Evolutionary conservation across 2,329 filamentous ascomycete species (phyloP).

Genomic region (Acarospora socialis): DNA sequence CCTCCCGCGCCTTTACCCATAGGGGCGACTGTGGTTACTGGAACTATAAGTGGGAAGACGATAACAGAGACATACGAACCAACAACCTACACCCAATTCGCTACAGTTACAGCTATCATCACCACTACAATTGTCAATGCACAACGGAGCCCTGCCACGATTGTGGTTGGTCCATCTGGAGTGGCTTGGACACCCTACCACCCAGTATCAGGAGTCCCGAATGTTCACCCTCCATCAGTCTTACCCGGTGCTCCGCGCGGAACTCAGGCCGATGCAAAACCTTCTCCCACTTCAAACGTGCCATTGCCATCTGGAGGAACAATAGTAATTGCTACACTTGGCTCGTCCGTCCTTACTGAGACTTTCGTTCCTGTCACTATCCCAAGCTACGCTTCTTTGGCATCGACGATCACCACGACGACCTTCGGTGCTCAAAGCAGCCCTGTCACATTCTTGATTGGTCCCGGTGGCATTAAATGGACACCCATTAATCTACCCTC

Average conservation of each 20-base stretch:
- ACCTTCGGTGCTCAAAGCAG: slow-evolving; percentile 1
- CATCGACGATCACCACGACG: slow-evolving; percentile 2
- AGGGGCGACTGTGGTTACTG: slow-evolving; percentile 1
- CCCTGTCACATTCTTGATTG: slow-evolving; percentile 3
- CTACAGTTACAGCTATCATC: neutral
- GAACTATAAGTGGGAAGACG: slow-evolving; percentile 1
- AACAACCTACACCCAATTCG: neutral
- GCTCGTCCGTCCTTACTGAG: slow-evolving; percentile 1
- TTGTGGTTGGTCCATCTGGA: slow-evolving; percentile 5
- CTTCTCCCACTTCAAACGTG: neutral
- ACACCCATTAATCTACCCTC: slow-evolving; percentile 2
- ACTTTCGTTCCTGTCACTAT: slow-evolving; percentile 4
- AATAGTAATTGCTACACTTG: slow-evolving; percentile 1
- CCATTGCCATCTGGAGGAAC: slow-evolving; percentile 1
- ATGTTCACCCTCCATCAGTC: neutral
- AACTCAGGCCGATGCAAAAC: too few relatives aligned
- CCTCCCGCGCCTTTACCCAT: neutral
- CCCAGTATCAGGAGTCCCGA: neutral
- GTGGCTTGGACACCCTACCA: slow-evolving; percentile 3
- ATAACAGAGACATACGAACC: slow-evolving; percentile 5
- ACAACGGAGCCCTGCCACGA: neutral
- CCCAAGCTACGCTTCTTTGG: neutral
- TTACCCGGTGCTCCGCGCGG: too few relatives aligned
- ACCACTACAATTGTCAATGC: slow-evolving; percentile 1
- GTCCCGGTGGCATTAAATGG: slow-evolving; percentile 6